Conservation (phyloP, 345 rosid species). For the Brassica rapa region DNA sequence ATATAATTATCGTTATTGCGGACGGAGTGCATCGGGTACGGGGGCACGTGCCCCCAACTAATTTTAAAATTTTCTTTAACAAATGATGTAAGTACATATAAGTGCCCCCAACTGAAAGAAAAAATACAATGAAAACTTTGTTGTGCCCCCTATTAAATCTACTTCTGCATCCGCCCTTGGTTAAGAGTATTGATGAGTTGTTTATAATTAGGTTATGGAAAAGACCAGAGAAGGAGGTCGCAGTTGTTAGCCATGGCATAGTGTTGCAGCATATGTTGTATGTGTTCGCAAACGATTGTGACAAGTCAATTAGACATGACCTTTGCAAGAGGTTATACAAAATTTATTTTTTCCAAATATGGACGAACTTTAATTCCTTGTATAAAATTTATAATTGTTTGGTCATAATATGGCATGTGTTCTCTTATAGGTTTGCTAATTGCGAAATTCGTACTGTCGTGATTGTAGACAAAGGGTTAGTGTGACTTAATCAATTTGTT, state of each 20-base stretch:
- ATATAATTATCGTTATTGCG: background rate
- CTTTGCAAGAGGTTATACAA: constrained; percentile 40
- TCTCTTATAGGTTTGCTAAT: constrained; percentile 35
- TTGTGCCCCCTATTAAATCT: too few relatives aligned
- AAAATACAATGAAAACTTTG: too few relatives aligned
- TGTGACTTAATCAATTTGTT: background rate
- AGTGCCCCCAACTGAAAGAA: too few relatives aligned
- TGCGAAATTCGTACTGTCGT: constrained; percentile 42
- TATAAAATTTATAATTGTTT: background rate
- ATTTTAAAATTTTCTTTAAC: too few relatives aligned
- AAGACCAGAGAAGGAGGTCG: constrained; percentile 44
- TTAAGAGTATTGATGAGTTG: background rate
- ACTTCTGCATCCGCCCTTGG: too few relatives aligned
- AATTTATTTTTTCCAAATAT: background rate
- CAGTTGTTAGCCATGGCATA: constrained; percentile 45
- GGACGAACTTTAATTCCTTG: background rate
- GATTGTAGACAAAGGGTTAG: constrained; percentile 44
- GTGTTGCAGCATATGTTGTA: constrained; percentile 45
- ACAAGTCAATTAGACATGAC: constrained; percentile 18
- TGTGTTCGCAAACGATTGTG: constrained; percentile 43
- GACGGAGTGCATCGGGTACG: too few relatives aligned
- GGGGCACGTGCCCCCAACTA: too few relatives aligned
- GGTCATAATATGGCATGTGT: background rate
- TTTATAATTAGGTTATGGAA: constrained; percentile 40
- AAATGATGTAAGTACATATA: too few relatives aligned